Evolutionary conservation across 768 basidiomycete species (phyloP).

Genomic region (Boletellus ananas): DNA sequence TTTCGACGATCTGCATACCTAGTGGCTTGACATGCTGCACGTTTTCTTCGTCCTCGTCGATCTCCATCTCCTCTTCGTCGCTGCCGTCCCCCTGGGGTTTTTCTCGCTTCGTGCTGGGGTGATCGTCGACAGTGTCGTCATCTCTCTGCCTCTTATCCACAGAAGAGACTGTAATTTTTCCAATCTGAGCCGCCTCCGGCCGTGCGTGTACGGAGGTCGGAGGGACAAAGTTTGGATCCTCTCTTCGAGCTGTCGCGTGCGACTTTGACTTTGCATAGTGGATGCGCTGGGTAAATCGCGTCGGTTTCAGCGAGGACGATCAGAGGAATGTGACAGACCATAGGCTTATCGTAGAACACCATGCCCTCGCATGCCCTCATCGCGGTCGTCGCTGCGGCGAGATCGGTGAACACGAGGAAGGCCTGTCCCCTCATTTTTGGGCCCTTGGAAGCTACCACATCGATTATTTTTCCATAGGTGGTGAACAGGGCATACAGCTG

Average conservation of each 20-base stretch:
- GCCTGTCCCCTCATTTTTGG: constrained; percentile 90
- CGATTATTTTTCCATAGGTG: constrained; percentile 90
- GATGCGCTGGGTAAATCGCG: constrained; percentile 59
- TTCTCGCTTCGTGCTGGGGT: constrained; percentile 62
- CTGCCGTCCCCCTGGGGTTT: constrained; percentile 58
- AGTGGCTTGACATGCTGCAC: constrained; percentile 37
- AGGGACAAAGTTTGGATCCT: constrained; percentile 79
- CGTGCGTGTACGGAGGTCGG: constrained; percentile 64
- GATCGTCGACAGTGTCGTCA: constrained; percentile 50
- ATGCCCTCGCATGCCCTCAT: constrained; percentile 92
- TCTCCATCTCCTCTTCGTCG: constrained; percentile 91
- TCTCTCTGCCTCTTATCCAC: constrained; percentile 67
- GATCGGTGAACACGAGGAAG: constrained; percentile 92
- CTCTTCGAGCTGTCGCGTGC: constrained; percentile 71
- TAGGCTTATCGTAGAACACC: constrained; percentile 87
- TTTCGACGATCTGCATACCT: constrained; percentile 41
- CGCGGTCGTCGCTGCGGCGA: constrained; percentile 86
- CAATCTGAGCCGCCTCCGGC: constrained; percentile 40
- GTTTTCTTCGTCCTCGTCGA: constrained; percentile 81
- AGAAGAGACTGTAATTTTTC: constrained; percentile 30
- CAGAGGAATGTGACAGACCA: constrained; percentile 51
- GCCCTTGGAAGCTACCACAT: constrained; percentile 86
- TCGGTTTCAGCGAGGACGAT: constrained; percentile 6
- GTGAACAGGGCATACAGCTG: constrained; percentile 89
- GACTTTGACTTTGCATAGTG: constrained; percentile 89